These are phyloP conservation scores for Martiniozyma asiatica DNA, from an alignment of 1,139 yeast species.

Conservation along the genomic window DNA sequence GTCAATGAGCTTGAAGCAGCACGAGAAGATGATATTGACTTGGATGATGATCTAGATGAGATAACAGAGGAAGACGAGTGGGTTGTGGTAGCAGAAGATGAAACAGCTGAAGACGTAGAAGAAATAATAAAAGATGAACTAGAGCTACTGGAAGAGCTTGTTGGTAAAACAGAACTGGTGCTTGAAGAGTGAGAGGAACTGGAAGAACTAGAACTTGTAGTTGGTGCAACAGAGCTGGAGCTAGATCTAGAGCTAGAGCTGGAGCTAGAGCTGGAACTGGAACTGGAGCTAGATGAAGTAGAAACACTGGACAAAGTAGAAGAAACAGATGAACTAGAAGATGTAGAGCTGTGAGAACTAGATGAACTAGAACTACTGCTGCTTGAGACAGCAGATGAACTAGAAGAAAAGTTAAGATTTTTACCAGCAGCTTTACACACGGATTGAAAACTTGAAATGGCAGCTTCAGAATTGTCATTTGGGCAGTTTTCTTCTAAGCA, in stretches of 20 bases:
- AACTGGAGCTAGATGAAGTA: slow-evolving; percentile 6
- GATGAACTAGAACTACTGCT: too few species aligned
- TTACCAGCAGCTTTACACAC: slow-evolving; percentile 37
- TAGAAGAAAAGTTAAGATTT: slow-evolving; percentile 12
- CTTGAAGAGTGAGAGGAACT: too few species aligned
- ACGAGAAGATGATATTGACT: not conserved
- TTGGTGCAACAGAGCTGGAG: slow-evolving; percentile 12
- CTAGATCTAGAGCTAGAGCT: too few species aligned
- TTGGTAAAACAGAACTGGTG: slow-evolving; percentile 6
- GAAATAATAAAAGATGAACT: slow-evolving; percentile 2
- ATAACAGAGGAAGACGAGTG: slow-evolving; percentile 1
- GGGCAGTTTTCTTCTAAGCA: slow-evolving; percentile 65
- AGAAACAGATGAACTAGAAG: slow-evolving; percentile 7
- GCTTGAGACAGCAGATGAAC: slow-evolving; percentile 8
- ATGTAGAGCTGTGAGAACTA: slow-evolving; percentile 11
- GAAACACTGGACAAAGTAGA: slow-evolving; percentile 10
- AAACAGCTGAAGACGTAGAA: slow-evolving; percentile 2
- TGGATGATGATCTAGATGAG: not conserved
- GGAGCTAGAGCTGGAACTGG: too few species aligned
- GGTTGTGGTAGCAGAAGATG: slow-evolving; percentile 2
- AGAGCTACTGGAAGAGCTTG: slow-evolving; percentile 7
- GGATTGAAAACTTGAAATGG: slow-evolving; percentile 42
- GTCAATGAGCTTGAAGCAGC: slow-evolving; percentile 1
- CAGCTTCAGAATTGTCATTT: slow-evolving; percentile 40
- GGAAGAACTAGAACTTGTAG: slow-evolving; percentile 9